Evolutionary conservation across 768 basidiomycete genomes (phyloP).

Genomic region (Dacryopinax primogenitus): DNA sequence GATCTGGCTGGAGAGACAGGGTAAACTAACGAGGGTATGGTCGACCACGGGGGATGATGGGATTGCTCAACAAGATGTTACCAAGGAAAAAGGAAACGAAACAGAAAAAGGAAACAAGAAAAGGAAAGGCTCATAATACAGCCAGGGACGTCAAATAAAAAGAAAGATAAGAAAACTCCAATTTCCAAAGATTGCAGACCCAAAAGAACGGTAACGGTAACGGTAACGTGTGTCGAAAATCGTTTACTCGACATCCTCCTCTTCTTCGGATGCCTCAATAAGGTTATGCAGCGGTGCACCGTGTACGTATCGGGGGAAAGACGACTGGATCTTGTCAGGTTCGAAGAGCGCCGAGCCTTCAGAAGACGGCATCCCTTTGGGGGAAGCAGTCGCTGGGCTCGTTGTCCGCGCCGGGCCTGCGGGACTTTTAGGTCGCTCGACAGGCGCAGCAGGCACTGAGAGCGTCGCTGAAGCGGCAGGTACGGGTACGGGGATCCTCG

Average conservation of each 20-base stretch:
- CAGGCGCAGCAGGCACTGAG: too few species aligned
- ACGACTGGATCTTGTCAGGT: conserved; percentile 36
- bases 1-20: conserved; percentile 5
- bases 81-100: too few species aligned
- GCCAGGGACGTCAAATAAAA: background rate
- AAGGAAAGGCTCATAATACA: background rate
- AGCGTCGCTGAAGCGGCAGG: conserved; percentile 22
- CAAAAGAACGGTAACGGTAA: background rate
- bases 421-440: too few species aligned
- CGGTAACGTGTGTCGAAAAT: background rate
- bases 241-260: conserved; percentile 37
- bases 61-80: background rate
- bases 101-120: too few species aligned
- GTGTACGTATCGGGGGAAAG: conserved; percentile 63
- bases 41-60: background rate
- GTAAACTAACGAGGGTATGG: conserved; percentile 8
- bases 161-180: too few species aligned
- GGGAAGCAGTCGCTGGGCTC: conserved; percentile 19
- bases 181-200: too few species aligned
- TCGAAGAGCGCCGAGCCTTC: conserved; percentile 13
- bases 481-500: conserved; percentile 31
- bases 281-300: conserved; percentile 81
- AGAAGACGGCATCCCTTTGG: conserved; percentile 20
- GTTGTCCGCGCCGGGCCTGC: conserved; percentile 34
- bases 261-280: conserved; percentile 52